Evolutionary conservation across 2,329 filamentous ascomycete genomes (phyloP).

Genomic region (Colletotrichum musicola): DNA sequence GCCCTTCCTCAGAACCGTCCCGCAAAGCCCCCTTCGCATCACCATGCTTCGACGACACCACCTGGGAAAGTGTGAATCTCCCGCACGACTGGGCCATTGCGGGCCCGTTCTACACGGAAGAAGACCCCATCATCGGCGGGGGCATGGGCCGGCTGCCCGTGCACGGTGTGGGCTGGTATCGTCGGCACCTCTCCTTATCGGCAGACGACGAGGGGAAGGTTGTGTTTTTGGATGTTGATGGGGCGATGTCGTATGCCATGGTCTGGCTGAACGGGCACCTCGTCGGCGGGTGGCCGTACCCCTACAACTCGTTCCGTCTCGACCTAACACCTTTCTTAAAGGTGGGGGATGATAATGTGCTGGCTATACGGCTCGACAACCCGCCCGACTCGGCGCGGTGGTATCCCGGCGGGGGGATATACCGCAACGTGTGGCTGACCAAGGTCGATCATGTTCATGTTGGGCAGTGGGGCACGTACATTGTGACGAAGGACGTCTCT

Average conservation of each 20-base stretch:
- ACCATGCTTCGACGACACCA: constrained; percentile 52
- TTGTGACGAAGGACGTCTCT: constrained; percentile 61
- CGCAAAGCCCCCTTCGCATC: constrained; percentile 50
- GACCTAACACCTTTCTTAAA: constrained; percentile 60
- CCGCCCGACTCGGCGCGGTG: constrained; percentile 61
- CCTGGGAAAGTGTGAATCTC: constrained; percentile 56
- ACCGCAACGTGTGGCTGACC: constrained; percentile 67
- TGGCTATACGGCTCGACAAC: constrained; percentile 66
- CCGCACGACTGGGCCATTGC: constrained; percentile 65
- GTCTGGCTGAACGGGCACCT: constrained; percentile 65
- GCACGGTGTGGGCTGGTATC: constrained; percentile 68
- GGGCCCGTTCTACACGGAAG: constrained; percentile 56
- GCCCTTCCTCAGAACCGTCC: constrained; percentile 47
- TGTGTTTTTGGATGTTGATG: constrained; percentile 62
- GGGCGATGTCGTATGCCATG: constrained; percentile 64
- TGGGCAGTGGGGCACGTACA: constrained; percentile 62
- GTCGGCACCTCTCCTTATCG: constrained; percentile 52
- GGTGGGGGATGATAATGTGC: constrained; percentile 51
- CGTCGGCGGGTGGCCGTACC: constrained; percentile 65
- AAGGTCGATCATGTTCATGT: constrained; percentile 61
- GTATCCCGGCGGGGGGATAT: constrained; percentile 67
- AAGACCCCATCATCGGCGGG: constrained; percentile 50
- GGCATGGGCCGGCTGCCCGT: constrained; percentile 59
- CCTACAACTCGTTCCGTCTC: constrained; percentile 64
- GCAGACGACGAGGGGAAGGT: constrained; percentile 51